Percentiles rank a stretch among this genome's conserved stretches.
phyloP scores from a whole-genome alignment of 2,329 filamentous ascomycete species.

The Sporothrix euskadiensis region DNA sequence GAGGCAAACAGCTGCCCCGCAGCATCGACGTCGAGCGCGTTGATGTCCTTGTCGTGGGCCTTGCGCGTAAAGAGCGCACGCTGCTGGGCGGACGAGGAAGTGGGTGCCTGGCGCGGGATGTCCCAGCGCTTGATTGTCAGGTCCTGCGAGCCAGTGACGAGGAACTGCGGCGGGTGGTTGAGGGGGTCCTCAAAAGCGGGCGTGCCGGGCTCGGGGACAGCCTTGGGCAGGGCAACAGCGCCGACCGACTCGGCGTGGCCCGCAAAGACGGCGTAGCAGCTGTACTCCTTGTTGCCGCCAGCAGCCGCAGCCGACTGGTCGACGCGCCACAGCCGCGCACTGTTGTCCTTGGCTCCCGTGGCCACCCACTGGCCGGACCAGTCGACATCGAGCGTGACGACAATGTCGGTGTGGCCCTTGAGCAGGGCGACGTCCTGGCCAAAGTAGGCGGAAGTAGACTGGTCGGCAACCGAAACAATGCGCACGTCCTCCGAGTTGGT shows the following conservation, averaged over 20 bases:
- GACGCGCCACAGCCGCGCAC: slow-evolving; percentile 84
- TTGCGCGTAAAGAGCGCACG: slow-evolving; percentile 84
- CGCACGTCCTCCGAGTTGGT: slow-evolving; percentile 95
- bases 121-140: slow-evolving; percentile 96
- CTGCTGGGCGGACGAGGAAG: slow-evolving; percentile 46
- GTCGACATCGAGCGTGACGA: slow-evolving; percentile 91
- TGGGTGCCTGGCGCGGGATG: slow-evolving; percentile 58
- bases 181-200: slow-evolving; percentile 72
- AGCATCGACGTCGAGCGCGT: slow-evolving; percentile 81
- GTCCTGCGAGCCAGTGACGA: slow-evolving; percentile 92
- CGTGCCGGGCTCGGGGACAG: slow-evolving; percentile 65
- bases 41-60: slow-evolving; percentile 98
- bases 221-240: slow-evolving; percentile 79
- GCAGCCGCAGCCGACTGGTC: slow-evolving; percentile 53
- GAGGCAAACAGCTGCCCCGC: slow-evolving; percentile 83
- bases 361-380: slow-evolving; percentile 98
- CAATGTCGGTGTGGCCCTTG: slow-evolving; percentile 90
- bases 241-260: slow-evolving; percentile 94
- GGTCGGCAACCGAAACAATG: slow-evolving; percentile 69
- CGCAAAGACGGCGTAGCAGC: slow-evolving; percentile 61
- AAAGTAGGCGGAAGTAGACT: slow-evolving; percentile 60
- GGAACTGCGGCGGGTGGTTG: slow-evolving; percentile 75
- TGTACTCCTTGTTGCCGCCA: slow-evolving; percentile 62
- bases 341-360: slow-evolving; percentile 96
- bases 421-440: slow-evolving; percentile 85